Conservation (phyloP, 345 rosid species). For the Boechera stricta region DNA sequence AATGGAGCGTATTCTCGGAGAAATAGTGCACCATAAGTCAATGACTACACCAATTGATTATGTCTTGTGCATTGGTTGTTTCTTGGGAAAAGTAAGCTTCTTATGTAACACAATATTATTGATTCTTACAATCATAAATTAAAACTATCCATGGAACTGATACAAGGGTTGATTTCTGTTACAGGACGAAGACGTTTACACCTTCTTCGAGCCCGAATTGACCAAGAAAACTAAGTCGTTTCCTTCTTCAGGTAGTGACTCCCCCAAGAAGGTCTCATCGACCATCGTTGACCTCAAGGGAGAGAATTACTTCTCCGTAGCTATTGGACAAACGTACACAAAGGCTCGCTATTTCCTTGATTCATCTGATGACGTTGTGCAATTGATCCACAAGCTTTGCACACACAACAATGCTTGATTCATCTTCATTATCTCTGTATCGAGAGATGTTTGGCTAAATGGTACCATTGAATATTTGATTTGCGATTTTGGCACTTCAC, state of each 20-base stretch:
- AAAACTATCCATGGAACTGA: constrained; percentile 7
- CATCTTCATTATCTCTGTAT: not conserved
- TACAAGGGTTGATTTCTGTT: constrained; percentile 25
- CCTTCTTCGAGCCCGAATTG: constrained; percentile 87
- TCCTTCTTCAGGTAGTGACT: constrained; percentile 29
- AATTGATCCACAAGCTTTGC: constrained; percentile 66
- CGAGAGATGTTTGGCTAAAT: not conserved
- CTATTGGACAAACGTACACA: constrained; percentile 75
- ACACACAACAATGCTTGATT: constrained; percentile 35
- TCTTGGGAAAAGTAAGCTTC: constrained; percentile 78
- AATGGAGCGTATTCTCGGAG: constrained; percentile 83
- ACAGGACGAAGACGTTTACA: constrained; percentile 96
- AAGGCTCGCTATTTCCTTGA: constrained; percentile 73
- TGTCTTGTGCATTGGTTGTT: constrained; percentile 87
- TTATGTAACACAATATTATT: not conserved
- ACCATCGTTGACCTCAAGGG: constrained; percentile 87
- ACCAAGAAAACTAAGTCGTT: constrained; percentile 46
- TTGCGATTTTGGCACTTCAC: not conserved
- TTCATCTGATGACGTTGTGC: constrained; percentile 80
- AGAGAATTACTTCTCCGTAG: constrained; percentile 89
- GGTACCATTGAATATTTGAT: constrained; percentile 6
- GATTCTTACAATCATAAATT: not conserved
- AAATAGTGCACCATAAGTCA: constrained; percentile 81
- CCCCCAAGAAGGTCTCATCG: constrained; percentile 74
- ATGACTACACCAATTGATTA: constrained; percentile 87